Evolutionary conservation across 2,329 filamentous ascomycete species (phyloP).

Genomic region (Penicillium sp.): DNA sequence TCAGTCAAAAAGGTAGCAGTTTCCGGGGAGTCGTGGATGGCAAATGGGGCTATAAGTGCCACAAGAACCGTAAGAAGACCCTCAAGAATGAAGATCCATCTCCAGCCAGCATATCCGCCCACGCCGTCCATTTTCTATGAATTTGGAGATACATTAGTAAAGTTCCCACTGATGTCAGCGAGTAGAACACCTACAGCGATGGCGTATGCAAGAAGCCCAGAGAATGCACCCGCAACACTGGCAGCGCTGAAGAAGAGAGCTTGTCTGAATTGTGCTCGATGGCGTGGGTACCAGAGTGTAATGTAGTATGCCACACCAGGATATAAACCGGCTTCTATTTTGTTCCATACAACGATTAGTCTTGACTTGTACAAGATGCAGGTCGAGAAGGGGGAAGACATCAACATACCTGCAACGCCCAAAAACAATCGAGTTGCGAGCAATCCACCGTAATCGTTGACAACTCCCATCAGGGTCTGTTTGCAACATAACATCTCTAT

Average conservation of each 20-base stretch:
- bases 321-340: conserved; percentile 43
- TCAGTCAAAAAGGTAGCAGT: conserved; percentile 46
- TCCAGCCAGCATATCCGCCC: conserved; percentile 49
- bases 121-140: conserved; percentile 51
- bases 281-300: conserved; percentile 49
- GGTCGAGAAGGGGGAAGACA: background rate
- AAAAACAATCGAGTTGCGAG: conserved; percentile 49
- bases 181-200: conserved; percentile 44
- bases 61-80: conserved; percentile 49
- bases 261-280: conserved; percentile 45
- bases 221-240: conserved; percentile 53
- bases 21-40: conserved; percentile 49
- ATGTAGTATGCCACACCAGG: conserved; percentile 49
- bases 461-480: conserved; percentile 50
- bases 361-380: background rate
- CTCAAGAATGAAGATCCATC: conserved; percentile 54
- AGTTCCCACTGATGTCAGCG: conserved; percentile 17
- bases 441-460: conserved; percentile 48
- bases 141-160: background rate
- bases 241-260: conserved; percentile 51
- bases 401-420: conserved; percentile 35
- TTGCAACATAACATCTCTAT: background rate
- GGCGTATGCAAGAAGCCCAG: conserved; percentile 53
- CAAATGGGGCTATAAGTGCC: conserved; percentile 45
- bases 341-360: background rate